Percentiles rank a stretch among this genome's conserved stretches.
phyloP scores from a whole-genome alignment of 2,329 filamentous ascomycete genomes.

The Aspergillus brasiliensis region DNA sequence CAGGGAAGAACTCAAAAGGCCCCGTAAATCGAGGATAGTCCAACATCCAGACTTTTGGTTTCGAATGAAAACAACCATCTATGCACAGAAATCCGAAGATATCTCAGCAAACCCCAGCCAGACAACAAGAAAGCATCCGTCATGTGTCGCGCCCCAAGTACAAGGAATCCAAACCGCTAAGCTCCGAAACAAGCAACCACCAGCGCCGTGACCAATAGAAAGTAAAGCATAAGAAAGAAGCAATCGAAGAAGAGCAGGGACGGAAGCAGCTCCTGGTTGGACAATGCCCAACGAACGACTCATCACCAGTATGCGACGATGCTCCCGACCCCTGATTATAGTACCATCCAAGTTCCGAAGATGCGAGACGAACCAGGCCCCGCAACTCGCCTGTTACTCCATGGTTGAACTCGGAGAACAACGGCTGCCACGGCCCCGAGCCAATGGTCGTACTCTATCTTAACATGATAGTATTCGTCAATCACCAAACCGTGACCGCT shows the following conservation, averaged over 20 bases:
- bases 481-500: constrained; percentile 12
- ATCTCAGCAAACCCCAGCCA: constrained; percentile 16
- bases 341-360: constrained; percentile 11
- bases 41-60: constrained; percentile 20
- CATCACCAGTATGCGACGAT: constrained; percentile 8
- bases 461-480: constrained; percentile 1
- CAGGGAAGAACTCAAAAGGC: constrained; percentile 3
- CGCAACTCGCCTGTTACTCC: neutral
- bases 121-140: constrained; percentile 26
- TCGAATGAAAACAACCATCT: constrained; percentile 19
- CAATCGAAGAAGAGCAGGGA: constrained; percentile 11
- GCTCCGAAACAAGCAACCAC: constrained; percentile 32
- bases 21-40: neutral
- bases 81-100: constrained; percentile 17
- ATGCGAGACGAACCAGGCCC: constrained; percentile 8
- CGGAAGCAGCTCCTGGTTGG: constrained; percentile 11
- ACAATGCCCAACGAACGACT: constrained; percentile 4
- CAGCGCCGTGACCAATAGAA: constrained; percentile 34
- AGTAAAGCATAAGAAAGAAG: constrained; percentile 9
- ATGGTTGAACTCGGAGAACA: constrained; percentile 8
- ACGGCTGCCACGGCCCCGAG: constrained; percentile 1
- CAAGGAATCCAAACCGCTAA: constrained; percentile 23
- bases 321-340: neutral
- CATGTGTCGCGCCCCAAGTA: constrained; percentile 19
- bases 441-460: neutral